Conservation (phyloP, 2,329 filamentous ascomycete genomes). For the Pseudopithomyces maydicus region DNA sequence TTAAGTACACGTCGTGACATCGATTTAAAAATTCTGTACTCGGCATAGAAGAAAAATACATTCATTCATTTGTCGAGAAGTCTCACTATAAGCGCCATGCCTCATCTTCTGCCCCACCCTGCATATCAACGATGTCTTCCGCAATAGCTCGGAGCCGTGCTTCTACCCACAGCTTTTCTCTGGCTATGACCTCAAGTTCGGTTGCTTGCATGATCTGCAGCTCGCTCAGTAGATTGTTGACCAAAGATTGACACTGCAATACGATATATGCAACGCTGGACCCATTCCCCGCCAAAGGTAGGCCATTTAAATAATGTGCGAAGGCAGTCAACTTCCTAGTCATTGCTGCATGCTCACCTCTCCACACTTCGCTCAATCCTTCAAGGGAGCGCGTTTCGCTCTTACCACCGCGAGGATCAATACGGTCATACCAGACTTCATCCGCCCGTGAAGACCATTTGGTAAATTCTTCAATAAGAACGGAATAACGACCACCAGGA, state of each 20-base stretch:
- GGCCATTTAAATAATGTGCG: constrained; percentile 35
- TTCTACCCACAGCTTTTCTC: constrained; percentile 45
- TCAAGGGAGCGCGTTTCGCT: constrained; percentile 27
- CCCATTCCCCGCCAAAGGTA: constrained; percentile 31
- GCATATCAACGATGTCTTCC: constrained; percentile 23
- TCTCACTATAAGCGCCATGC: constrained; percentile 33
- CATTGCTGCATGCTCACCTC: constrained; percentile 38
- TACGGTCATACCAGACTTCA: constrained; percentile 29
- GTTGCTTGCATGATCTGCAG: constrained; percentile 40
- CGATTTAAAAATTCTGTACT: not conserved
- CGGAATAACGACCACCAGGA: constrained; percentile 37
- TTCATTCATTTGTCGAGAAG: not conserved
- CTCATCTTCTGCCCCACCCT: constrained; percentile 17
- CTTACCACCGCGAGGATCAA: constrained; percentile 7
- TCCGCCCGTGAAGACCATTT: constrained; percentile 39
- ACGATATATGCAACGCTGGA: constrained; percentile 43
- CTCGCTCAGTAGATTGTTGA: constrained; percentile 39
- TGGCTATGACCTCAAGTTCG: constrained; percentile 34
- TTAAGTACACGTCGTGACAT: not conserved
- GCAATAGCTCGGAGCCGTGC: constrained; percentile 35
- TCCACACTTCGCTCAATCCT: constrained; percentile 41
- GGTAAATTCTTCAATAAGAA: constrained; percentile 36
- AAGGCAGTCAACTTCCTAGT: constrained; percentile 41
- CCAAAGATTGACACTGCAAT: constrained; percentile 31
- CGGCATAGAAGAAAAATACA: not conserved